Evolutionary conservation across 805 yeast species (phyloP).

Genomic region (Suhomyces sp.): DNA sequence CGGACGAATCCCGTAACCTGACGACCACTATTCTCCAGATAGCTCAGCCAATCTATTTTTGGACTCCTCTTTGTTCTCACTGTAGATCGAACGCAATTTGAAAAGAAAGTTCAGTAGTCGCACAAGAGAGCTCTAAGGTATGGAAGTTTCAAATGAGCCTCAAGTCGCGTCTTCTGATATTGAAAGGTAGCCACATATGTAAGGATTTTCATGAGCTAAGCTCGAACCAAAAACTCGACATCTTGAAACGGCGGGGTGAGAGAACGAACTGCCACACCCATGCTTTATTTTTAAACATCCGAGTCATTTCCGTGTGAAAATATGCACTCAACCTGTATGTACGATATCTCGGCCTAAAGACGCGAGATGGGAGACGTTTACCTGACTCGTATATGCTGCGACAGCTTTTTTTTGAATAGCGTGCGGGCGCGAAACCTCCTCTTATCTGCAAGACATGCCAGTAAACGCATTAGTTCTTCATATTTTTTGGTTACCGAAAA

Average conservation of each 20-base stretch:
- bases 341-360: not conserved
- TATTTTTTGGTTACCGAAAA: not conserved
- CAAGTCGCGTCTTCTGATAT: not conserved
- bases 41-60: not conserved
- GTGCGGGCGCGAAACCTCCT: not conserved
- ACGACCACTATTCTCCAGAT: not conserved
- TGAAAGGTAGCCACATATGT: not conserved
- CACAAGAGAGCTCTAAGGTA: not conserved
- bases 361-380: not conserved
- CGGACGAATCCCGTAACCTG: not conserved
- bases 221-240: not conserved
- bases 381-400: not conserved
- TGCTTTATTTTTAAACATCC: too few species aligned
- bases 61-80: not conserved
- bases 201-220: not conserved
- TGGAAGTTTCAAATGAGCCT: not conserved
- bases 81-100: not conserved
- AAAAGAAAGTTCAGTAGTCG: not conserved
- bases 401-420: not conserved
- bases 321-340: not conserved
- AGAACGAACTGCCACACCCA: not conserved
- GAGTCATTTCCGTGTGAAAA: not conserved
- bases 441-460: not conserved
- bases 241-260: not conserved
- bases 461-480: not conserved